Evolutionary conservation across 2,329 filamentous ascomycete species (phyloP).

Genomic region (Diaporthe ilicicola): DNA sequence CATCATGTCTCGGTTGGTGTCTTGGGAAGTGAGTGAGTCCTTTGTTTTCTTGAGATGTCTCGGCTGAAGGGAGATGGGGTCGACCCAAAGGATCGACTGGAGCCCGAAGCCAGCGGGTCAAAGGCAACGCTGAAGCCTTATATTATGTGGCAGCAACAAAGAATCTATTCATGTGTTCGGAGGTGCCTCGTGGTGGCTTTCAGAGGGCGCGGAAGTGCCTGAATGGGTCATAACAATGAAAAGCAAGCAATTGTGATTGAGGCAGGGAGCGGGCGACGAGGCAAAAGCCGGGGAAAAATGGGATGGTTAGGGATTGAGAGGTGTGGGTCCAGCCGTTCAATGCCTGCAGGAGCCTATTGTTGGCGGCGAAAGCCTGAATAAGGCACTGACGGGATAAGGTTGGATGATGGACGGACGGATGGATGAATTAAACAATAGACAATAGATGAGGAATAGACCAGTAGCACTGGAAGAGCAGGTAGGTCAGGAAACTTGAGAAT

Average conservation of each 20-base stretch:
- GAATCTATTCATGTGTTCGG: conserved; percentile 17
- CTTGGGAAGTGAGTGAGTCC: background rate
- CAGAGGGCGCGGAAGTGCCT: background rate
- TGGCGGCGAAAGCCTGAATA: conserved; percentile 3
- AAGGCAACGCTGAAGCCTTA: background rate
- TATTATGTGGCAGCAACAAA: conserved; percentile 19
- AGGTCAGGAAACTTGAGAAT: background rate
- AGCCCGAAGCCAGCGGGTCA: conserved; percentile 12
- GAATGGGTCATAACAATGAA: conserved; percentile 16
- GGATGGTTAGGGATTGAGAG: conserved; percentile 26
- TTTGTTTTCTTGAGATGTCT: conserved; percentile 18
- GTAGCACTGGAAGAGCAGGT: background rate
- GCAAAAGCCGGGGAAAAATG: conserved; percentile 15
- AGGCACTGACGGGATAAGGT: background rate
- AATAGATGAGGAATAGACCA: background rate
- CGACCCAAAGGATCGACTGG: background rate
- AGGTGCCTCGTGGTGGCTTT: background rate
- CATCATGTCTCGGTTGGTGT: conserved; percentile 21
- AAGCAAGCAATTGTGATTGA: background rate
- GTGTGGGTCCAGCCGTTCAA: conserved; percentile 18
- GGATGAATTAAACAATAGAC: conserved; percentile 11
- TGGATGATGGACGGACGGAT: background rate
- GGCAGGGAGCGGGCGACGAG: background rate
- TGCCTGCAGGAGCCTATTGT: conserved; percentile 18
- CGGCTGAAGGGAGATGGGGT: background rate